phyloP scores from a whole-genome alignment of 2,329 filamentous ascomycete species.

The Nothomitra cinnamomea region DNA sequence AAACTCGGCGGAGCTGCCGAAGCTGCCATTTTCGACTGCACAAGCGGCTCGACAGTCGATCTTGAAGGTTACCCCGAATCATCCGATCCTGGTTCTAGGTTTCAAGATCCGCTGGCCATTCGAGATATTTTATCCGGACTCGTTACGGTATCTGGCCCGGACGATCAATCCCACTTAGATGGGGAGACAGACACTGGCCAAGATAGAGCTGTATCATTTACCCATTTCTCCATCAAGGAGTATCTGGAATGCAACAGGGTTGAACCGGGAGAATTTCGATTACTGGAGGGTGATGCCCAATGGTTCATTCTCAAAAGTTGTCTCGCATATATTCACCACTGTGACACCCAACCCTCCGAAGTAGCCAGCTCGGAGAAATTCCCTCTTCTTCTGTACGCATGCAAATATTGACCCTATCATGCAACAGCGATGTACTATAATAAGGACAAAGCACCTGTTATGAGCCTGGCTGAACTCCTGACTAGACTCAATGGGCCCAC shows the following conservation, averaged over 20 bases:
- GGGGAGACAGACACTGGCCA: neutral
- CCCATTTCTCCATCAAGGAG: constrained; percentile 2
- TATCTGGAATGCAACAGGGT: constrained; percentile 2
- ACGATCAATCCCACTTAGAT: neutral
- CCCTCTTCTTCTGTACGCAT: constrained; percentile 4
- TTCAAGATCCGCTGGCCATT: neutral
- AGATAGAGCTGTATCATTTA: neutral
- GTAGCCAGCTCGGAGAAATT: neutral
- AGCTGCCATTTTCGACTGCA: neutral
- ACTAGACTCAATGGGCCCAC: neutral
- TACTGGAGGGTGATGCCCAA: constrained; percentile 1
- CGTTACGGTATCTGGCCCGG: neutral
- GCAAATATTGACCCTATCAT: neutral
- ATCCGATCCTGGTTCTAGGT: neutral
- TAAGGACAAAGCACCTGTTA: neutral
- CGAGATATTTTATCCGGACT: neutral
- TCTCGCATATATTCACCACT: constrained; percentile 1
- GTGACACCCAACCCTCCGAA: neutral
- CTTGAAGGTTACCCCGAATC: neutral
- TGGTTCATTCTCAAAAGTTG: constrained; percentile 2
- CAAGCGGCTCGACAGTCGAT: neutral
- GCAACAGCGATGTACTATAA: neutral
- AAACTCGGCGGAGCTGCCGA: neutral
- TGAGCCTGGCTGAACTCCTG: neutral
- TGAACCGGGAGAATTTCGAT: neutral